phyloP scores from a whole-genome alignment of 176 grass and related monocot species.

The maize (Zea mays) region Zm-B73-REFERENCE-NAM-5.0 NC_050102.1:42736001-42736500 shows the following conservation, averaged over 20 bases:
- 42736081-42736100: not conserved
- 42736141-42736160: not conserved
- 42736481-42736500: not conserved
- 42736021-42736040: slow-evolving; percentile 17
- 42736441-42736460: not conserved
- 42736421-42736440: not conserved
- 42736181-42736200: not conserved
- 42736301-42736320: not conserved
- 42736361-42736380: not conserved
- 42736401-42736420: not conserved
- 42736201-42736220: not conserved
- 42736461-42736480: not conserved
- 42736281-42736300: not conserved
- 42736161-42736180: not conserved
- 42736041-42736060: not conserved
- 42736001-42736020: not conserved
- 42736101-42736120: not conserved
- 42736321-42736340: not conserved
- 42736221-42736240: not conserved
- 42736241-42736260: not conserved
- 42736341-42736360: not conserved
- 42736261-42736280: not conserved
- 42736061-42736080: slow-evolving; percentile 33
- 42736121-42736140: not conserved
- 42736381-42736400: not conserved